Base-by-base conservation (phyloP, 345 rosid species). In the Aethionema arabicum region DNA sequence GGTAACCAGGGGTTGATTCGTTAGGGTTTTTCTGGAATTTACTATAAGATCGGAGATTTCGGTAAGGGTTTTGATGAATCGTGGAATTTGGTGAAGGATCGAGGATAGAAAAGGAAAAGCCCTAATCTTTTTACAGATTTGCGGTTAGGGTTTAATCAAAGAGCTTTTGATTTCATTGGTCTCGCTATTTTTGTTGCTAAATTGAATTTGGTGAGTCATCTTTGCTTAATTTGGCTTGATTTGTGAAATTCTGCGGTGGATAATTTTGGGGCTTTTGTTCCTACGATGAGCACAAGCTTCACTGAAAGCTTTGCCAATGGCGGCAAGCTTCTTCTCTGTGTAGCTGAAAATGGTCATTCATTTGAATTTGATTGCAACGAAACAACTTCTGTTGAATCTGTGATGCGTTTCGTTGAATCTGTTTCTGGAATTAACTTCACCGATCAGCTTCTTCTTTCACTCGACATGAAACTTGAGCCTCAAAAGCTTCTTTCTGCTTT, bases 311-410 rank as follows among this genome's bases (percentile, higher is more conserved):
- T 68, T 30, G 74, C 81, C 75, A 78, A 74, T 48, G 80, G 54
- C 36, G 91, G 81, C 60, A 93, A 82, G 80, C 95, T 93, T 66
- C 69, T 82, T 67, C 87, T 93, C 60, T 87, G 86, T 65, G 70
- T 90, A 68, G 90, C 99, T 13, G 97, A 93, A 72, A 83, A 90
- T 68, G 99, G 99, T 10, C 91, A 59, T 59, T 84, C 96, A 2
- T 82, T 79, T 66, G 86, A 77, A 66, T 80, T 90, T 21, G 81
- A 82, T 7, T 90, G 95, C 74, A 61, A 77, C 65, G 91, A 79
- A 60, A 72, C 79, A 3, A 82, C 86, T 47, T 70, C 69, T 11
- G 99, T 93, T 46, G 97, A 86, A 54, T 72, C 76, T 5, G 92
- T 93, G 40, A 87, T 93, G 95, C 83, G 81, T 59, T 59, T 52